These are phyloP conservation scores for Termitomyces sp. DNA, from an alignment of 768 basidiomycete genomes.

Conservation along the genomic window DNA sequence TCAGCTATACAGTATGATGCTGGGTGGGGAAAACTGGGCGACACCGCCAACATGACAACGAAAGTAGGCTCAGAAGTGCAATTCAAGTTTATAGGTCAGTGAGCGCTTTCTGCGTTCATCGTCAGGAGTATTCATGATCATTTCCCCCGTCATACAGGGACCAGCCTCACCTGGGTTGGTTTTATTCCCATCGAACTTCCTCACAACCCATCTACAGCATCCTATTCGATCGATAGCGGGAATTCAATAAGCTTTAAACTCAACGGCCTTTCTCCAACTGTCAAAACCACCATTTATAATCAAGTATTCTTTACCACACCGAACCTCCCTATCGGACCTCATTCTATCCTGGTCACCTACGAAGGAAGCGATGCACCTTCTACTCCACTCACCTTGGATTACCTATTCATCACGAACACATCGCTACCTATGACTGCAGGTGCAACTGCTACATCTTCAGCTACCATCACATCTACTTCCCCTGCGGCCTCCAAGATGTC, in stretches of 20 bases:
- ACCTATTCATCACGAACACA: constrained; percentile 6
- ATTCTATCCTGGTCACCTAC: constrained; percentile 11
- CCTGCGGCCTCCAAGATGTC: neutral
- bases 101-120: neutral
- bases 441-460: neutral
- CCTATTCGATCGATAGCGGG: neutral
- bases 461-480: neutral
- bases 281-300: neutral
- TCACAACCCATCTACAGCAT: neutral
- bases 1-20: neutral
- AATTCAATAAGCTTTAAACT: neutral
- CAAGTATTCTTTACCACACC: constrained; percentile 8
- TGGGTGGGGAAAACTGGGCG: constrained; percentile 6
- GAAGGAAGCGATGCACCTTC: neutral
- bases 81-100: constrained; percentile 12
- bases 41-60: constrained; percentile 8
- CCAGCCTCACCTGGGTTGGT: constrained; percentile 10
- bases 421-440: neutral
- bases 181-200: constrained; percentile 6
- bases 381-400: constrained; percentile 10
- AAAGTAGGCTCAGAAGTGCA: neutral
- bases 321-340: constrained; percentile 1
- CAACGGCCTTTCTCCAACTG: neutral
- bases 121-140: neutral
- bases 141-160: constrained; percentile 1